A percentile compares a stretch with the other conserved stretches of the same genome.
Conservation (phyloP, 805 yeast species). For the Lipomyces mesembrius region DNA sequence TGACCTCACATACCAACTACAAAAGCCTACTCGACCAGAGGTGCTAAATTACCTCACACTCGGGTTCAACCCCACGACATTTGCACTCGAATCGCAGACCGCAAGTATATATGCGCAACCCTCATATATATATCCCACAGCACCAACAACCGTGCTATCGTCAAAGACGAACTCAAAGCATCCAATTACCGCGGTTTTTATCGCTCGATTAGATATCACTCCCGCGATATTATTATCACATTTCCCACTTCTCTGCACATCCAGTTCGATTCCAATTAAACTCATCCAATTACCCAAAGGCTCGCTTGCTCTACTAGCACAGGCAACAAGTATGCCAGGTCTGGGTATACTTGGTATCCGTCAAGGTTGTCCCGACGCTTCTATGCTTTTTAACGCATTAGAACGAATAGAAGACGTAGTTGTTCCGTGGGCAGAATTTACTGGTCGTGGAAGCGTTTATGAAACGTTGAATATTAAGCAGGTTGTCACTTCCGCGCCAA, state of each 20-base stretch:
- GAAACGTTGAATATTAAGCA: conserved; percentile 24
- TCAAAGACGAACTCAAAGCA: conserved; percentile 4
- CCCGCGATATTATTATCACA: conserved; percentile 38
- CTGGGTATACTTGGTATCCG: conserved; percentile 30
- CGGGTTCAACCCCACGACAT: conserved; percentile 31
- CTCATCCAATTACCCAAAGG: conserved; percentile 31
- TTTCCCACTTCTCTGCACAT: conserved; percentile 35
- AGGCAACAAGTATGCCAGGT: conserved; percentile 21
- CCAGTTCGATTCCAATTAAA: conserved; percentile 24
- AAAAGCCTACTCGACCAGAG: conserved; percentile 16
- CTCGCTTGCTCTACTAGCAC: conserved; percentile 15
- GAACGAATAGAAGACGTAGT: conserved; percentile 15
- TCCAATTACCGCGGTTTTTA: conserved; percentile 35
- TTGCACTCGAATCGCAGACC: conserved; percentile 29
- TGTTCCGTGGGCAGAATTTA: conserved; percentile 22
- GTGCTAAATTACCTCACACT: conserved; percentile 22
- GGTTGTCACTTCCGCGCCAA: conserved; percentile 23
- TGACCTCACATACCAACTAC: neutral
- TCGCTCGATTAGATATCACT: conserved; percentile 36
- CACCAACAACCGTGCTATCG: neutral
- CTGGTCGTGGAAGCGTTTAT: neutral
- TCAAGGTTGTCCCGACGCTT: conserved; percentile 12
- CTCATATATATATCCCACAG: neutral
- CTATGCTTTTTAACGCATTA: conserved; percentile 12
- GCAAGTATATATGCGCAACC: conserved; percentile 9